Evolutionary conservation across 306 rosid species (phyloP).

Genomic region (Ormosia semicastrata): DNA sequence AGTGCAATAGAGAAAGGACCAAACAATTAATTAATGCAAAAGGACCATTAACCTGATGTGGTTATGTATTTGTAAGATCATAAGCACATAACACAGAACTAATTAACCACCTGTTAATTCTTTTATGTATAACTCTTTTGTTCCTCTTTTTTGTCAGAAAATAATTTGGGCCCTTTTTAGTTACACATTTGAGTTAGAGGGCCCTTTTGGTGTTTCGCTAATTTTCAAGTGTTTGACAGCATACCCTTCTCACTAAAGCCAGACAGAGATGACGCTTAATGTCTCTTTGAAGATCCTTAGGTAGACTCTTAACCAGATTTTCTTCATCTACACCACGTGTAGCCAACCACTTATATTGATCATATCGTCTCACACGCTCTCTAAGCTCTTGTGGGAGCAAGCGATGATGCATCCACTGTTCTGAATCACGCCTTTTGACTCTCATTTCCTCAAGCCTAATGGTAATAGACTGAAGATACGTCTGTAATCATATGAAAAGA

Average conservation of each 20-base stretch:
- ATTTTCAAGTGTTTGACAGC: slow-evolving; percentile 17
- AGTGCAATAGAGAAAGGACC: neutral
- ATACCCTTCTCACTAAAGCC: slow-evolving; percentile 86
- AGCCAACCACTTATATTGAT: slow-evolving; percentile 92
- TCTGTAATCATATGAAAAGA: slow-evolving; percentile 48
- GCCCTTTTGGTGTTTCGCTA: neutral
- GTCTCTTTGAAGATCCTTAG: slow-evolving; percentile 89
- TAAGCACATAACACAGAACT: neutral
- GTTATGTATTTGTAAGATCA: neutral
- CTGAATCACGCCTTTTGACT: slow-evolving; percentile 90
- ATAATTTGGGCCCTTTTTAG: neutral
- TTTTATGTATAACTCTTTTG: neutral
- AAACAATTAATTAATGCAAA: slow-evolving; percentile 8
- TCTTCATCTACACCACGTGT: slow-evolving; percentile 93
- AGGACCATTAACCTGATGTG: slow-evolving; percentile 14
- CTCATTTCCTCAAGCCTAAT: slow-evolving; percentile 96
- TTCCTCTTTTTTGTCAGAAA: neutral
- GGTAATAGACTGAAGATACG: slow-evolving; percentile 90
- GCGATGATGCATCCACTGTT: slow-evolving; percentile 98
- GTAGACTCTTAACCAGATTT: slow-evolving; percentile 72
- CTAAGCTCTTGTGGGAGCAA: slow-evolving; percentile 82
- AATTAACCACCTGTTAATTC: neutral
- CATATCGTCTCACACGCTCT: slow-evolving; percentile 84
- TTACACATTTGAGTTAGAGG: neutral
- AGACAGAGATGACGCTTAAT: slow-evolving; percentile 91